Base-by-base conservation (phyloP, 2,329 filamentous ascomycete genomes). In the Dactylellina sp. region DNA sequence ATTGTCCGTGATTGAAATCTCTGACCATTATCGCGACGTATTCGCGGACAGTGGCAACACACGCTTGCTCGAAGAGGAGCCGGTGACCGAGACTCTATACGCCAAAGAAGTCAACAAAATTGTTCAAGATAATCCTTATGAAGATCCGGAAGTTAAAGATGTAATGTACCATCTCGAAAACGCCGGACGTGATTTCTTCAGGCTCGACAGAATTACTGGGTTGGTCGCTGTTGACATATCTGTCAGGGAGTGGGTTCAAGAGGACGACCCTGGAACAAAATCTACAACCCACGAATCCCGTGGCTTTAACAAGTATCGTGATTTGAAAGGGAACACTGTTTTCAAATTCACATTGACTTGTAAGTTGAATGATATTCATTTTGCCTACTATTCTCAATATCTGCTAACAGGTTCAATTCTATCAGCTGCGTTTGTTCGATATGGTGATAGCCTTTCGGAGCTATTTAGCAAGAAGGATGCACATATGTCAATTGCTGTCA, bases 301-400 rank as follows among this genome's bases (percentile, higher is more conserved):
- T 12, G 70, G 70, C 1, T 74, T 66, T n/a, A 32, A 56, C 14
- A 61, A 55, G 16, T 66, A 60, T 40, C 61, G 61, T n/a, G 61
- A 74, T 47, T 1, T 4, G 9, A 46, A 44, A 32, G 70, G 70
- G 7, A 74, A 66, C 9, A 74, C 70, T 5, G 61, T 74, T 1
- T 66, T 74, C 16, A 61, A 66, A 16, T 74, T 74, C 42, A 72
- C 68, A 3, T 49, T 66, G 28, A 74, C 70, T 37, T 53, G 61
- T 66, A 57, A 14, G 70, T 39, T 2, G 18, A n/a, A 46, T 24
- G 5, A 14, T 55, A 9, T 22, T 35, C 2, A 7, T 7, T 25
- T 6, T 35, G 16, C 7, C 7, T 22, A 42, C 28, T 14, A 56
- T 50, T 20, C 7, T 11, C 14, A 5, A 32, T 18, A 20, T 25